These are phyloP conservation scores for Magnolia officinalis DNA, from an alignment of 164 flowering plant genomes.

Conservation along the genomic window DNA sequence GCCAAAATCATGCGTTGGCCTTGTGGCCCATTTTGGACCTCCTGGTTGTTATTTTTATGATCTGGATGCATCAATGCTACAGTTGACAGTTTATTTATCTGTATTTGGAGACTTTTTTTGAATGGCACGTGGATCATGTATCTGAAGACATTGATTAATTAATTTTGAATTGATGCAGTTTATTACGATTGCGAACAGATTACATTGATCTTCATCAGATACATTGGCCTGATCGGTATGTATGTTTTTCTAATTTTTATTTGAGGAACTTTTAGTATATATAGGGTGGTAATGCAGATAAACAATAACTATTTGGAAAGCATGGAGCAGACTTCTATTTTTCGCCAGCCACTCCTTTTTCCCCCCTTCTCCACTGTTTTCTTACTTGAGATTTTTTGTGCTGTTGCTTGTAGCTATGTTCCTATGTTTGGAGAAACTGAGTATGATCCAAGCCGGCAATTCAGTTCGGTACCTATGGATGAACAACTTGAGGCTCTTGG, in stretches of 20 bases:
- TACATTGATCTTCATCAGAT: conserved; percentile 84
- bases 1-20: not conserved
- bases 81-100: not conserved
- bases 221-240: conserved; percentile 97
- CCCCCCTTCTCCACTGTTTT: not conserved
- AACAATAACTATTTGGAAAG: not conserved
- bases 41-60: not conserved
- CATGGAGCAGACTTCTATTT: no score
- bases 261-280: not conserved
- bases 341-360: not conserved
- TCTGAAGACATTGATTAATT: not conserved
- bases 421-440: conserved; percentile 98
- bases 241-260: conserved; percentile 22
- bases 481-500: conserved; percentile 71
- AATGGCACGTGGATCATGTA: no score
- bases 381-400: conserved; percentile 11
- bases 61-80: not conserved
- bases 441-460: conserved; percentile 56
- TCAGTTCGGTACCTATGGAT: conserved; percentile 43
- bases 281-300: not conserved
- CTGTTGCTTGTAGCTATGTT: conserved; percentile 48
- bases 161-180: conserved; percentile 39
- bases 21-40: not conserved
- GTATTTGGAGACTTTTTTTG: no score
- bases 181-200: conserved; percentile 54